A percentile compares a stretch with the other conserved stretches of the same genome.
phyloP scores from a whole-genome alignment of 345 rosid species.

The Eucalyptus curtisii region DNA sequence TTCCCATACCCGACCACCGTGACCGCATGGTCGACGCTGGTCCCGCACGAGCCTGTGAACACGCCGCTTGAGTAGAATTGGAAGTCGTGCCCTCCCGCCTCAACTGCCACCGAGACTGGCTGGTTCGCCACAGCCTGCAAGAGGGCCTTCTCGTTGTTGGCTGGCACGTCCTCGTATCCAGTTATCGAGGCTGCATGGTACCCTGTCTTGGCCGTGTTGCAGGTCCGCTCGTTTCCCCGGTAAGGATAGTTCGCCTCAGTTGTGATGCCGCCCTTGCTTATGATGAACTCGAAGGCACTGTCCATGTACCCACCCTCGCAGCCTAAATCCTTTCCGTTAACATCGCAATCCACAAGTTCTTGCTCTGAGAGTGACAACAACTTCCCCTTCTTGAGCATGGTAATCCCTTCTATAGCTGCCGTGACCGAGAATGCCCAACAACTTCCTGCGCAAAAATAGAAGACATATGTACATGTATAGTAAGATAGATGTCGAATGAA shows the following conservation, averaged over 20 bases:
- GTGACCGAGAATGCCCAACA: slow-evolving; percentile 60
- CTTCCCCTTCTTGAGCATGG: slow-evolving; percentile 21
- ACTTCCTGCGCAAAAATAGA: slow-evolving; percentile 10
- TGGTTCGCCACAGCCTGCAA: slow-evolving; percentile 29
- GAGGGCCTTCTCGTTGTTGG: slow-evolving; percentile 30
- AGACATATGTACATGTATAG: background rate
- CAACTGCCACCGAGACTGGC: slow-evolving; percentile 34
- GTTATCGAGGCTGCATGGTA: slow-evolving; percentile 4
- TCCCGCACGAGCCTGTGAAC: slow-evolving; percentile 26
- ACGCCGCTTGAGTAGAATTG: slow-evolving; percentile 24
- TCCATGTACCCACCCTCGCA: slow-evolving; percentile 26
- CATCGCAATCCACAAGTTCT: slow-evolving; percentile 38
- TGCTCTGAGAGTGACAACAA: slow-evolving; percentile 42
- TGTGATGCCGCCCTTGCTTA: slow-evolving; percentile 22
- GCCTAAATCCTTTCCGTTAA: background rate
- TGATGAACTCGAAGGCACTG: slow-evolving; percentile 26
- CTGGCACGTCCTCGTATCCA: slow-evolving; percentile 20
- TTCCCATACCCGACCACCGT: slow-evolving; percentile 42
- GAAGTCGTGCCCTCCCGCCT: slow-evolving; percentile 5
- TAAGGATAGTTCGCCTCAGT: slow-evolving; percentile 31
- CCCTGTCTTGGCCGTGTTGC: slow-evolving; percentile 2
- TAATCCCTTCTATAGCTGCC: slow-evolving; percentile 48
- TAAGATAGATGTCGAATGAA: background rate
- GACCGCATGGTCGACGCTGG: slow-evolving; percentile 22
- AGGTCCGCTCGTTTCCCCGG: slow-evolving; percentile 8